Evolutionary conservation across 345 rosid species (phyloP).

Genomic region (Hypericum androsaemum): DNA sequence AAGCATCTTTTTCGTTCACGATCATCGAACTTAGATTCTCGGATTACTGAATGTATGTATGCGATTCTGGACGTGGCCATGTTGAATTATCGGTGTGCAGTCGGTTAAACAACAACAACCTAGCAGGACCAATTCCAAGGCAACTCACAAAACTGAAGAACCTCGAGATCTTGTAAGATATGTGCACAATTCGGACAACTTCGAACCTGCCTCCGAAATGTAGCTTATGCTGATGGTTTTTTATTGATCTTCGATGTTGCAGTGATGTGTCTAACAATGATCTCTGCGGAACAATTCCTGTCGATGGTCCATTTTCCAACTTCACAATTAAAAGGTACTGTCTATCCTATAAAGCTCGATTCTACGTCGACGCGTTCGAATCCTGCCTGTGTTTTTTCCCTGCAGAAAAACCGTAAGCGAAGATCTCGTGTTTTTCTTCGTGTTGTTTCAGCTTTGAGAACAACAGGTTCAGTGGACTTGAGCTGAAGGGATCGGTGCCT

Average conservation of each 20-base stretch:
- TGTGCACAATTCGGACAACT: slow-evolving; percentile 1
- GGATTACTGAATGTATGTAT: neutral
- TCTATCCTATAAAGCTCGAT: neutral
- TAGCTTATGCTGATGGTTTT: neutral
- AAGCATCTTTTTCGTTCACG: slow-evolving; percentile 53
- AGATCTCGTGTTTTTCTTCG: neutral
- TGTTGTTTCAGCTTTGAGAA: slow-evolving; percentile 33
- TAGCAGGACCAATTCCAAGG: slow-evolving; percentile 53
- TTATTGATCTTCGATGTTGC: slow-evolving; percentile 15
- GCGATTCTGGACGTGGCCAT: neutral
- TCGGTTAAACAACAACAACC: slow-evolving; percentile 58
- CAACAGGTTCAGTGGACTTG: slow-evolving; percentile 60
- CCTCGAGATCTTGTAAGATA: slow-evolving; percentile 60
- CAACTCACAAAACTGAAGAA: slow-evolving; percentile 43
- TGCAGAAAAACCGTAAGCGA: too few species aligned
- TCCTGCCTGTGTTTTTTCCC: too few species aligned
- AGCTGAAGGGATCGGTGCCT: slow-evolving; percentile 56
- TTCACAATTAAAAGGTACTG: slow-evolving; percentile 48
- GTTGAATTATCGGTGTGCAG: slow-evolving; percentile 14
- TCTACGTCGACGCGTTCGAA: too few species aligned
- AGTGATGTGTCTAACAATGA: slow-evolving; percentile 60
- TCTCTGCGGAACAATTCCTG: slow-evolving; percentile 67
- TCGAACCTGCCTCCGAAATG: neutral
- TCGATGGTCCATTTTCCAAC: slow-evolving; percentile 52
- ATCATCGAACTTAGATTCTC: slow-evolving; percentile 5